Base-by-base conservation (phyloP, 2,329 filamentous ascomycete genomes). In the Raffaelea ambrosiae region DNA sequence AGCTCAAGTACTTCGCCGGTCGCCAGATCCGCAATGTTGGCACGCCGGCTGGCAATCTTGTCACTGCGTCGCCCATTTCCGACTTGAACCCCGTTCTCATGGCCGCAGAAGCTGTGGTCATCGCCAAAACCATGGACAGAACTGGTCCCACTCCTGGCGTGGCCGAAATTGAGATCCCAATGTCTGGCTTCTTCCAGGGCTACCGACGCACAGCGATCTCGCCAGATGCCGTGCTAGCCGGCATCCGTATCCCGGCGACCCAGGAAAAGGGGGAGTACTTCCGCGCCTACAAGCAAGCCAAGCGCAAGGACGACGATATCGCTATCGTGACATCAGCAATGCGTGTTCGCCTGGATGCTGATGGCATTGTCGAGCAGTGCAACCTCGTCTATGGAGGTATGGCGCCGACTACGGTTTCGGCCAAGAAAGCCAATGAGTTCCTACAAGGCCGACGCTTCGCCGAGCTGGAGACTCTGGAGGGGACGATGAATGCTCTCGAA, bases 21-120 rank as follows among this genome's bases (percentile, higher is more conserved):
- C 74, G 93, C 42, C 93, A 98, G 60, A 97, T 98, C 59, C 79
- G 93, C 57, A 98, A 97, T 59, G 91, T 96, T n/a, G 93, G 91
- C 26, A 96, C 93, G 0, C 91, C 90, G 1, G 93, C 93, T 0
- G 93, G 93, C 40, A 98, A 97, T 59, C 67, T 98, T 29, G 90
- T 86, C 2, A 98, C 93, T 0, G 93, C 93, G 1, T 95, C 89
- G 21, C 93, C 93, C 1, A 98, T 97, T 41, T 96, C 91, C 0
- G 93, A 98, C 69, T 68, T 98, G 40, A 98, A 97, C 59, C 93
- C 93, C 0, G 88, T 96, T 0, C 83, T 98, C 44, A 86, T 96
- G 63, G 90, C 88, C 3, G 85, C 88, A 1, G 88, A 91, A 55
- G 85, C 88, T 1, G 81, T 84, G 0, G 66, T 97, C 4, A 73